phyloP scores from a whole-genome alignment of 2,329 filamentous ascomycete species.

The Phialocephala subalpina region DNA sequence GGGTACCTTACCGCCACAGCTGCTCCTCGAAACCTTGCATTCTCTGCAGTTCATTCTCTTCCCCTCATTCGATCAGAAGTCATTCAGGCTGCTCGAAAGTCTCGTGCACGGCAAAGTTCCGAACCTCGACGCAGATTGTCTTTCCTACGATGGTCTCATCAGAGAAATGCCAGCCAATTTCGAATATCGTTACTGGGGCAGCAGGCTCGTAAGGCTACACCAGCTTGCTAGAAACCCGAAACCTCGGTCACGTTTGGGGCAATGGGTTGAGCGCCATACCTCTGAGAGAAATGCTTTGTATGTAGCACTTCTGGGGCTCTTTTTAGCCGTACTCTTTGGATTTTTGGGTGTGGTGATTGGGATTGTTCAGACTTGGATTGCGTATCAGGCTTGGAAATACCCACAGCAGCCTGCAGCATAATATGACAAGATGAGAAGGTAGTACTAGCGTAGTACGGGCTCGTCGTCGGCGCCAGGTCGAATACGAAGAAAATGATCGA shows the following conservation, averaged over 20 bases:
- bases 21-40: conserved; percentile 28
- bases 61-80: conserved; percentile 25
- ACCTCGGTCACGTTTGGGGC: conserved; percentile 19
- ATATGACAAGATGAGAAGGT: too few species aligned
- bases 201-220: conserved; percentile 23
- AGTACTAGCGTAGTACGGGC: too few species aligned
- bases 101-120: too few species aligned
- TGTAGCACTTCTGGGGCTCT: conserved; percentile 21
- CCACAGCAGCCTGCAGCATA: too few species aligned
- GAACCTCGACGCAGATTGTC: too few species aligned
- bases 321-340: conserved; percentile 25
- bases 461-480: too few species aligned
- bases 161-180: conserved; percentile 20
- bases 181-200: conserved; percentile 24
- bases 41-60: conserved; percentile 29
- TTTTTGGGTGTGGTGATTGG: conserved; percentile 27
- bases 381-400: conserved; percentile 24
- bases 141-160: too few species aligned
- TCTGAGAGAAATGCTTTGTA: conserved; percentile 27
- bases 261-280: conserved; percentile 26
- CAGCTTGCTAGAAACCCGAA: conserved; percentile 19
- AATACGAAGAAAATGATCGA: too few species aligned
- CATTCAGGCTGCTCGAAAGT: conserved; percentile 16
- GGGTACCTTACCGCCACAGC: conserved; percentile 27
- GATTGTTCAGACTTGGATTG: conserved; percentile 18